phyloP scores from a whole-genome alignment of 495 filamentous ascomycete species.

The Penicillium argentinense region DNA sequence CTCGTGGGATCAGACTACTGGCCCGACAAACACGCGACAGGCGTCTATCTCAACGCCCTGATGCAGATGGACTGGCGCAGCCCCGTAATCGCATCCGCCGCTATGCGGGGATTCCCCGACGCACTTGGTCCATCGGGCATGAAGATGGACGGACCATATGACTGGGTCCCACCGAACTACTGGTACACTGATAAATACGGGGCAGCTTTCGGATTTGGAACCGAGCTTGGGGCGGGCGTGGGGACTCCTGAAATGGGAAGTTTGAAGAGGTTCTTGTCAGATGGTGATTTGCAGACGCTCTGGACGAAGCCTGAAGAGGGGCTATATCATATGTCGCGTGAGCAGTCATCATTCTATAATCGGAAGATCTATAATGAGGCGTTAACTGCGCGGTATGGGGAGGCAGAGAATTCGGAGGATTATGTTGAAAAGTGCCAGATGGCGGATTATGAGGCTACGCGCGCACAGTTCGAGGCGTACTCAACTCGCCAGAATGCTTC shows the following conservation, averaged over 20 bases:
- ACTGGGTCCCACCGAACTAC: slow-evolving; percentile 66
- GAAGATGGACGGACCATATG: slow-evolving; percentile 69
- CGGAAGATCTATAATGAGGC: slow-evolving; percentile 57
- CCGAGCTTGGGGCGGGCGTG: slow-evolving; percentile 60
- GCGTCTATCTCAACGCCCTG: slow-evolving; percentile 51
- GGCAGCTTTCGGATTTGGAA: slow-evolving; percentile 62
- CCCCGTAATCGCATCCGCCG: slow-evolving; percentile 59
- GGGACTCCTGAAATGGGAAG: slow-evolving; percentile 59
- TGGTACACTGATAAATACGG: slow-evolving; percentile 56
- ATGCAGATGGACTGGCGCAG: slow-evolving; percentile 53
- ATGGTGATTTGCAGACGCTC: slow-evolving; percentile 48
- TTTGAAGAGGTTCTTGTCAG: slow-evolving; percentile 53
- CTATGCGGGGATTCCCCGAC: slow-evolving; percentile 52
- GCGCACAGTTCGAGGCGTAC: slow-evolving; percentile 60
- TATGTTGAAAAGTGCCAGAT: slow-evolving; percentile 57
- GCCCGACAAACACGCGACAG: slow-evolving; percentile 56
- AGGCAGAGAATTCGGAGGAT: slow-evolving; percentile 51
- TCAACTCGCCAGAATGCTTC: slow-evolving; percentile 48
- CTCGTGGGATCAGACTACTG: slow-evolving; percentile 63
- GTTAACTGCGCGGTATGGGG: slow-evolving; percentile 53
- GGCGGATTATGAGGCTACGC: slow-evolving; percentile 63
- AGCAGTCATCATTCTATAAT: slow-evolving; percentile 51
- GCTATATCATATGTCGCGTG: slow-evolving; percentile 60
- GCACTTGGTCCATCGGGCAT: slow-evolving; percentile 56
- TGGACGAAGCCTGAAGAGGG: slow-evolving; percentile 55